Conservation (phyloP, 306 rosid genomes). For the Malus sylvestris region DNA sequence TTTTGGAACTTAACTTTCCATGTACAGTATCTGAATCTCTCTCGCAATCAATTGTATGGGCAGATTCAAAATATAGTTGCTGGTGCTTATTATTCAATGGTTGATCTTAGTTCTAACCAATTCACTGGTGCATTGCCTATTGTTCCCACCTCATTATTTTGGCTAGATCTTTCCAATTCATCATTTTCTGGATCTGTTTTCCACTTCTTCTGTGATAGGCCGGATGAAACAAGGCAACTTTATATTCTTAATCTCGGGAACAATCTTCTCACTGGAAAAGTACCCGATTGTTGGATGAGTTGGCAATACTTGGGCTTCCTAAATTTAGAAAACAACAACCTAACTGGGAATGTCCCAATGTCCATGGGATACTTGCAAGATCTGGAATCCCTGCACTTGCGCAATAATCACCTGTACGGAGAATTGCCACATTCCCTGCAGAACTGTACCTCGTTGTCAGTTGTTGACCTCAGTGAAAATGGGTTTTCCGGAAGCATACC, state of each 20-base stretch:
- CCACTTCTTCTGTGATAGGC: background rate
- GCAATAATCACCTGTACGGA: conserved; percentile 15
- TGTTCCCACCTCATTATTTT: rapidly evolving
- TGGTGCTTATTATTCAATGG: rapidly evolving
- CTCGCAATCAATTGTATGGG: too few relatives aligned
- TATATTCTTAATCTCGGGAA: too few relatives aligned
- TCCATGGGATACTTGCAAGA: conserved; percentile 15
- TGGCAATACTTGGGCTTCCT: rapidly evolving
- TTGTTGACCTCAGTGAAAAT: conserved; percentile 2
- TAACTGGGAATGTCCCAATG: conserved; percentile 28
- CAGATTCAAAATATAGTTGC: too few relatives aligned
- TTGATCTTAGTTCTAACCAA: too few relatives aligned
- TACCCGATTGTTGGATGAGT: too few relatives aligned
- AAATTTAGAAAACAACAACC: conserved; percentile 23
- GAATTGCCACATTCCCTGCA: background rate
- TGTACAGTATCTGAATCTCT: rapidly evolving
- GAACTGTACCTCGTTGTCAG: background rate
- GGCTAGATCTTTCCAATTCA: background rate
- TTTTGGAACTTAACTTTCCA: too few relatives aligned
- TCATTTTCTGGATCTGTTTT: conserved; percentile 8
- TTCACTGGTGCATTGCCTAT: too few relatives aligned
- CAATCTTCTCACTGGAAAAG: too few relatives aligned
- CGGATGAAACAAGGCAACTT: too few relatives aligned
- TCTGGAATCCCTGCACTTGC: background rate
- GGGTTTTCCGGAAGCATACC: conserved; percentile 7